A percentile compares a stretch with the other conserved stretches of the same genome.
Conservation (phyloP, 208 protist species). For the Angomonas deanei region DNA sequence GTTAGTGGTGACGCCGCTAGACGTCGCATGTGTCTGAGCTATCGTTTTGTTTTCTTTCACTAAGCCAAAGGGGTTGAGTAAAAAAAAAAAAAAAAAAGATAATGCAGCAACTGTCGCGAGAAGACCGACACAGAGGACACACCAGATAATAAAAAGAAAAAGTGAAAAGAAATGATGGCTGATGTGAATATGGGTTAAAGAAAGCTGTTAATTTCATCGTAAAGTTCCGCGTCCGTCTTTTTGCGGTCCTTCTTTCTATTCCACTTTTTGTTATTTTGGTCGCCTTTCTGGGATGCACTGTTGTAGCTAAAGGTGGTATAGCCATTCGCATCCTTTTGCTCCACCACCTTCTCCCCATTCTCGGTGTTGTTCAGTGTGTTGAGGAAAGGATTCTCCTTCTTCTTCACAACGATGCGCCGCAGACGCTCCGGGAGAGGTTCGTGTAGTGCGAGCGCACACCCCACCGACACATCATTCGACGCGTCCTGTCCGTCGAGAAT, state of each 20-base stretch:
- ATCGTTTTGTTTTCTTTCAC: too few relatives aligned
- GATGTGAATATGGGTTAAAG: too few relatives aligned
- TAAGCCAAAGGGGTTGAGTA: too few relatives aligned
- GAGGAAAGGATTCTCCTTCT: neutral
- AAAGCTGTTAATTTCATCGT: neutral
- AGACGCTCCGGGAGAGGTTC: conserved; percentile 22
- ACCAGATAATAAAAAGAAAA: too few relatives aligned
- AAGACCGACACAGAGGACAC: too few relatives aligned
- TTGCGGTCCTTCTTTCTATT: neutral
- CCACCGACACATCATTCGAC: conserved; percentile 31
- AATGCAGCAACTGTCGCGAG: too few relatives aligned
- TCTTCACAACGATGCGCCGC: conserved; percentile 14
- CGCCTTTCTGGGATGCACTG: too few relatives aligned
- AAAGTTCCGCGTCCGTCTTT: neutral
- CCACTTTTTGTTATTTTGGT: neutral
- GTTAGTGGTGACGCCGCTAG: too few relatives aligned
- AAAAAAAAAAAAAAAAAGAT: neutral
- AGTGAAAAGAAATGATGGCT: neutral
- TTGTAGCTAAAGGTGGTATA: neutral
- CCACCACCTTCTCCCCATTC: too few relatives aligned
- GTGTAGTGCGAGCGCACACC: conserved; percentile 28
- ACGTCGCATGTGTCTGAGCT: too few relatives aligned
- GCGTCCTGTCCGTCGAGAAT: conserved; percentile 73
- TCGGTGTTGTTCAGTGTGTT: neutral
- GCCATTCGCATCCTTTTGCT: neutral